Evolutionary conservation across 2,329 filamentous ascomycete genomes (phyloP), one percentile per base, ranked within the genome.

Genomic region (Neonectria ditissima): DNA sequence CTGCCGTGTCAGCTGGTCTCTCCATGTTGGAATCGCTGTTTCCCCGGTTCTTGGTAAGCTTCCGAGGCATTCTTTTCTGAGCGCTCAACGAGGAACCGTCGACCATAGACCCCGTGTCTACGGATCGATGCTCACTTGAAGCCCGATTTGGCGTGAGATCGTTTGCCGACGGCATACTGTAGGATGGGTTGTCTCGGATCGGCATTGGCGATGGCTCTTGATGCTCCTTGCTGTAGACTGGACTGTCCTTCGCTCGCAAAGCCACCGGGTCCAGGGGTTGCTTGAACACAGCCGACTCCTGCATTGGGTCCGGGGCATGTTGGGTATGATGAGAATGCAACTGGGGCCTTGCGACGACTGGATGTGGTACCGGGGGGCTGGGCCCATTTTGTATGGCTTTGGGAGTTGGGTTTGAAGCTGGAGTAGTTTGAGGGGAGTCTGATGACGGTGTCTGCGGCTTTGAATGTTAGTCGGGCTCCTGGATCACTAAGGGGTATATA

Each of bases 1-100:
- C 68, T 63, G n/a, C 63, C 43, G 28, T 61, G 28, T 39, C 56
- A 43, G 18, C 54, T 30, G 69, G 51, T 58, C 74, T 79, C 55
- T 81, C 80, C 20, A 68, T 57, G 30, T 67, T 71, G 11, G 68
- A 69, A 32, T 81, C 80, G 68, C 76, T 80, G 62, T 70, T 79
- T 26, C 74, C 76, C 26, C 80, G 78, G 55, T 66, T 75, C 72
- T 84, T 84, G 20, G 76, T 79, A 34, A 83, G 73, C 67, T 83
- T 83, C 55, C 77, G 78, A 37, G 76, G 79, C 50, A 76, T 75
- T n/a, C 78, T 74, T 63, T 78, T 81, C 18, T 75, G 74, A 28
- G 68, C 66, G 8, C 71, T 66, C 22, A 68, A 63, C 13, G 62
- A 63, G 18, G 65, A 59, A 50, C 70, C 70, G 53, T 71, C 67